Base-by-base conservation (phyloP, 1,139 yeast species). In the Sugiyamaella paludigena region DNA sequence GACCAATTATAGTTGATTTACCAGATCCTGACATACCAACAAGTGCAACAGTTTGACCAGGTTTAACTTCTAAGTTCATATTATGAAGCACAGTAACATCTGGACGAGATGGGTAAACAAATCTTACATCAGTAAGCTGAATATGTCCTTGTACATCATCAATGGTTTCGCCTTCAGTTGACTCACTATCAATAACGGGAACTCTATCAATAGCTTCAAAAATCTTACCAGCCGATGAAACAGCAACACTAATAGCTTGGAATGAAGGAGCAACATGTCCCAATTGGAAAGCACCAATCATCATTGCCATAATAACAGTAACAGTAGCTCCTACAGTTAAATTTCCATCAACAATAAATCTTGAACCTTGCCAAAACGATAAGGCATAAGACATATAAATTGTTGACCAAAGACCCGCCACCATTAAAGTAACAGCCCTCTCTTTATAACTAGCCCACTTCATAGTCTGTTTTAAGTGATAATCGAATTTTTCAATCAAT, bases 1-100 rank as follows among this genome's bases (percentile, higher is more conserved):
- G 69, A 7, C 88, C 80, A 1, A 91, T 84, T 33, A 89, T 77
- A 0, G 97, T 89, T 4, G 95, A 85, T 63, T 89, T 89, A 15
- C 97, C 97, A 50, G 94, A 83, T 0, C 97, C 97, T 15, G 95
- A 86, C 12, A 92, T 87, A 1, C 97, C 97, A 12, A 88, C 96
- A 47, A 89, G 77, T 62, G 96, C 92, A 6, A 92, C 82, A 51
- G 88, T 87, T 48, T 88, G 83, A 12, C 92, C 89, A 3, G 86
- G 79, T 11, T 74, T 67, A 32, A 89, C 77, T 9, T 69, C 73
- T 47, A 89, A 76, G 35, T 77, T 71, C 60, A 89, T 76, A n/a
- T 79, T 78, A 19, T 81, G 68, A 63, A 91, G 82, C 12, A 91
- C 82, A 40, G 70, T 66, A 47, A 85, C 87, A 50, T 82, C 79